Base-by-base conservation (phyloP, 345 rosid species). In the Cardamine occulta region DNA sequence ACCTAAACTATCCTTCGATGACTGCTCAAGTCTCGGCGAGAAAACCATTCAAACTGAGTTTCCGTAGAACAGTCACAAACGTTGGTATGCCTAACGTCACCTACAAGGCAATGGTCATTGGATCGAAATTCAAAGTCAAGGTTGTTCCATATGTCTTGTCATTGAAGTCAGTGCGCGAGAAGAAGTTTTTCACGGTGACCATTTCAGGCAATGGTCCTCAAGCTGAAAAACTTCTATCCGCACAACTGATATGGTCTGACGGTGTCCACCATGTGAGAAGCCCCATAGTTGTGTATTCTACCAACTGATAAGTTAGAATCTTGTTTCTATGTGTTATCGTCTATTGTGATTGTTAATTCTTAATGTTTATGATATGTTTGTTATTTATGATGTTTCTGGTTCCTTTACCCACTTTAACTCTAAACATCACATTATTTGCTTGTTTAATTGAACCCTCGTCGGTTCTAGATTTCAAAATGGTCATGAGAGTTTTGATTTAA, bases 1-100 rank as follows among this genome's bases (percentile, higher is more conserved):
- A 85, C 80, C 70, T 91, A 17, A 88, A 88, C 60, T 87, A 88
- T 68, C 91, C 92, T 17, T 74, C 89, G 7, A 48, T 87, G 63
- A 37, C 83, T 31, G 79, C 80, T 47, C 9, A 12, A 48, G 77
- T 83, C 31, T 7, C 76, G 2, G 8, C 28, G 6, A 29, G 0
- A 6, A 19, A 40, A 28, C 8, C 85, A 5, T 81, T 85, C 70
- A 67, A 42, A 1, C 11, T 82, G 26, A 32, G 7, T 9, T 83
- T 90, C 57, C 51, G 14, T 24, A 78, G 91, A 74, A 87, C 85
- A 26, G 91, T 88, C 19, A 87, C 87, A 35, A 90, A 90, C 55
- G 93, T 87, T 4, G 88, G 91, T 5, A 17, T 12, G 24, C 24
- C 80, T 11, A 79, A 81, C 31, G 72, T 83, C 4, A 83, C 77